Conservation (phyloP, 352 stramenopile species). For the Pythium insidiosum region DNA sequence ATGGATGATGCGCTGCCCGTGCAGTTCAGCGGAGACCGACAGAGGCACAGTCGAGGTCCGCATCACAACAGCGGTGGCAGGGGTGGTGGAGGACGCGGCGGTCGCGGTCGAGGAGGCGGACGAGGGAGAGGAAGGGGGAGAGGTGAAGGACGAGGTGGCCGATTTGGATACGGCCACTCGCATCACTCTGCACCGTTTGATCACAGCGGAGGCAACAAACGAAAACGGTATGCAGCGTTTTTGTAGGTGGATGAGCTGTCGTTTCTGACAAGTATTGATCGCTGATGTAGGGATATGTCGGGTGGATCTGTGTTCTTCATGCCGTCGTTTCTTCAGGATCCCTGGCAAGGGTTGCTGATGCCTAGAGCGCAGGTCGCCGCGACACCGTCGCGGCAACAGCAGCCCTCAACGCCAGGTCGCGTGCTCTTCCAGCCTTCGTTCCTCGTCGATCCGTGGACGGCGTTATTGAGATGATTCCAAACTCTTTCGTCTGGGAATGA, state of each 20-base stretch:
- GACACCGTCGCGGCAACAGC: conserved; percentile 2
- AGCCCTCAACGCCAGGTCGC: conserved; percentile 28
- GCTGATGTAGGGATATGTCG: conserved; percentile 3
- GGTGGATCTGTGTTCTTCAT: conserved; percentile 67
- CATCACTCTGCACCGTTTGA: conserved; percentile 1
- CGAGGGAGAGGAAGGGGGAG: conserved; percentile 11
- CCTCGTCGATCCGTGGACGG: conserved; percentile 47
- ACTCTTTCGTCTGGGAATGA: neutral
- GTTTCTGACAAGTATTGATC: neutral
- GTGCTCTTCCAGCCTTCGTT: conserved; percentile 71
- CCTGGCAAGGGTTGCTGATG: conserved; percentile 36
- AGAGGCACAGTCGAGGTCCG: conserved; percentile 12
- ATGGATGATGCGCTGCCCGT: neutral
- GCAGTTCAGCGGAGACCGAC: conserved; percentile 1
- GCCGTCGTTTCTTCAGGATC: conserved; percentile 58
- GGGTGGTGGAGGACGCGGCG: conserved; percentile 7
- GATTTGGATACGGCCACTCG: conserved; percentile 4
- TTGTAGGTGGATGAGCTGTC: neutral
- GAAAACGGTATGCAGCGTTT: conserved; percentile 24
- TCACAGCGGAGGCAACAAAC: conserved; percentile 22
- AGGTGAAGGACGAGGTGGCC: conserved; percentile 9
- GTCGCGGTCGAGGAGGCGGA: conserved; percentile 6
- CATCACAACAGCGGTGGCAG: neutral
- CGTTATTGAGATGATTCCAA: conserved; percentile 9
- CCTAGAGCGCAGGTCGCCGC: neutral